phyloP scores from a whole-genome alignment of 148 eudicot species.

The Fagopyrum tataricum region DNA sequence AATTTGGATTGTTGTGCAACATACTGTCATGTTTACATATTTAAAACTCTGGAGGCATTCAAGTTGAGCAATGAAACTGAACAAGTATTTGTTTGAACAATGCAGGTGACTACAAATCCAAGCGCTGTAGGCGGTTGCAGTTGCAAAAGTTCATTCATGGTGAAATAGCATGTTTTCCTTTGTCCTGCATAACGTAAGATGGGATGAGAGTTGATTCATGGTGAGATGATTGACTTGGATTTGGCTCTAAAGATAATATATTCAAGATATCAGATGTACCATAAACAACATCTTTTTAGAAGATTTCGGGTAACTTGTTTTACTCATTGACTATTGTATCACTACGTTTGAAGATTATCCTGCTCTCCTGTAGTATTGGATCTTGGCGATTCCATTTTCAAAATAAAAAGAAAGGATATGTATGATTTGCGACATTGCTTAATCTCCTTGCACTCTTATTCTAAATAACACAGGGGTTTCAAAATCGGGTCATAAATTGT shows the following conservation, averaged over 20 bases:
- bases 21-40: background rate
- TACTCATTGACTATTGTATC: constrained; percentile 9
- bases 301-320: background rate
- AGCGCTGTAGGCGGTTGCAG: constrained; percentile 95
- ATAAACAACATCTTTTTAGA: background rate
- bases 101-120: constrained; percentile 86
- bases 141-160: constrained; percentile 92
- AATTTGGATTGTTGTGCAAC: too few species aligned
- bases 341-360: background rate
- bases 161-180: constrained; percentile 25
- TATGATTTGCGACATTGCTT: too few species aligned
- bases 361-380: background rate
- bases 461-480: too few species aligned
- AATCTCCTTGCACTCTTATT: too few species aligned
- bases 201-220: constrained; percentile 8
- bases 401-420: background rate
- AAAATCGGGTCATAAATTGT: too few species aligned
- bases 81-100: constrained; percentile 2
- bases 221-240: background rate
- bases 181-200: background rate
- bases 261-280: background rate
- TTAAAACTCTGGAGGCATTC: background rate
- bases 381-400: background rate
- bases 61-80: background rate
- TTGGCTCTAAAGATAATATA: background rate